These are phyloP conservation scores for Rhypophila decipiens DNA, from an alignment of 495 filamentous ascomycete species.

Conservation along the genomic window DNA sequence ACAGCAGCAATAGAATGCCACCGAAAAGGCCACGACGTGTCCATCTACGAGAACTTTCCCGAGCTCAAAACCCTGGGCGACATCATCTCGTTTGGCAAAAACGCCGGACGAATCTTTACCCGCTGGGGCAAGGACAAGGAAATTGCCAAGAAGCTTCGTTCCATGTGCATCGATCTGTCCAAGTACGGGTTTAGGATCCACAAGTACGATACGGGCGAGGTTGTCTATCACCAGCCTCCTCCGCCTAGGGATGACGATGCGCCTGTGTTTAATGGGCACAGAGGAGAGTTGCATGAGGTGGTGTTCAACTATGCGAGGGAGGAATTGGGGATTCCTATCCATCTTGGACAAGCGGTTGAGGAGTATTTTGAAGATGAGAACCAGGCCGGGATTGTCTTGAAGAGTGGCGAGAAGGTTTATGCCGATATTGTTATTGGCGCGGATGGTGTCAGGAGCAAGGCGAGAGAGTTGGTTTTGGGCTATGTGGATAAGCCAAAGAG, in stretches of 20 bases:
- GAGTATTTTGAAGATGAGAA: constrained; percentile 52
- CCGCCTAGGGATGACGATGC: constrained; percentile 40
- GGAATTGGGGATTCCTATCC: constrained; percentile 49
- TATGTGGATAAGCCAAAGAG: constrained; percentile 54
- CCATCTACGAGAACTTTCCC: constrained; percentile 53
- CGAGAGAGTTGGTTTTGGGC: constrained; percentile 51
- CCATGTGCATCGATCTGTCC: constrained; percentile 45
- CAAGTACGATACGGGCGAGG: constrained; percentile 55
- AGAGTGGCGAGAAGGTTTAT: constrained; percentile 42
- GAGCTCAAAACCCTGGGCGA: constrained; percentile 54
- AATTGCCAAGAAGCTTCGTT: constrained; percentile 40
- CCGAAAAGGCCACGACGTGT: constrained; percentile 53
- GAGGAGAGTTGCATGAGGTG: constrained; percentile 53
- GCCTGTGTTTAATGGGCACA: constrained; percentile 55
- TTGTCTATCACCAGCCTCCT: constrained; percentile 49
- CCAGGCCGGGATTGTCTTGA: constrained; percentile 48
- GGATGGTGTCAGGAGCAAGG: constrained; percentile 55
- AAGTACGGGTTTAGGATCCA: constrained; percentile 54
- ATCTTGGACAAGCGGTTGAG: constrained; percentile 44
- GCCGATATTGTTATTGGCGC: constrained; percentile 54
- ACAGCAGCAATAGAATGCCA: constrained; percentile 57
- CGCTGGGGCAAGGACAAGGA: constrained; percentile 45
- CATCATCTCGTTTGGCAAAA: constrained; percentile 59
- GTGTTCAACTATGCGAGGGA: constrained; percentile 53
- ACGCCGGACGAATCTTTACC: constrained; percentile 50